A percentile compares a stretch with the other conserved stretches of the same genome.
Conservation (phyloP, 495 filamentous ascomycete species). For the Lasiosphaeria hispida region DNA sequence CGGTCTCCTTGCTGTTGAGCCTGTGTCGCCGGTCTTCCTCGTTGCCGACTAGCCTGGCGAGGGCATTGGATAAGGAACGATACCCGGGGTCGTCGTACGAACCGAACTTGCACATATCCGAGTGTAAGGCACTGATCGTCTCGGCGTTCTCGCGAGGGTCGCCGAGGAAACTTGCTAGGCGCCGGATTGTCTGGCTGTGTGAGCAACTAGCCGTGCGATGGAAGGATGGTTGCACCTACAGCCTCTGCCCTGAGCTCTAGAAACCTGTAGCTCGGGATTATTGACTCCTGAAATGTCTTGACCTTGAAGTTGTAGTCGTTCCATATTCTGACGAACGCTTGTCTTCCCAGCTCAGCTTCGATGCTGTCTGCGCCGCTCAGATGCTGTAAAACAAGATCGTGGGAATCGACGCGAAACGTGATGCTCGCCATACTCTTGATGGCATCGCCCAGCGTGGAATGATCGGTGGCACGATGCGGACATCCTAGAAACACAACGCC, state of each 20-base stretch:
- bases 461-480: constrained; percentile 34
- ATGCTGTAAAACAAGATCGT: constrained; percentile 27
- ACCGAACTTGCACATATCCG: constrained; percentile 31
- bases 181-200: constrained; percentile 22
- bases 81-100: constrained; percentile 32
- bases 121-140: constrained; percentile 30
- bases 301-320: constrained; percentile 38
- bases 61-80: constrained; percentile 18
- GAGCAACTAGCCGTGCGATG: not conserved
- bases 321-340: constrained; percentile 32
- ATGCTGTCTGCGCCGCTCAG: constrained; percentile 30
- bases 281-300: constrained; percentile 39
- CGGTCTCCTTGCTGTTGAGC: constrained; percentile 26
- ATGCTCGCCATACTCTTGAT: constrained; percentile 34
- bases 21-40: constrained; percentile 28
- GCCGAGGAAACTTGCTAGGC: constrained; percentile 33
- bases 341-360: constrained; percentile 23
- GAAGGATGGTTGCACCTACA: constrained; percentile 12
- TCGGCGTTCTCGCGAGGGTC: constrained; percentile 33
- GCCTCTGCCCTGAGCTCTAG: constrained; percentile 22
- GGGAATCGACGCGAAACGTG: constrained; percentile 23
- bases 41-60: constrained; percentile 18
- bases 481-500: constrained; percentile 34
- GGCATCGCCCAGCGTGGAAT: constrained; percentile 28
- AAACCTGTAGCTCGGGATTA: constrained; percentile 19